A percentile compares a stretch with the other conserved stretches of the same genome.
phyloP scores from a whole-genome alignment of 768 basidiomycete genomes.

The Serendipita indica region DNA sequence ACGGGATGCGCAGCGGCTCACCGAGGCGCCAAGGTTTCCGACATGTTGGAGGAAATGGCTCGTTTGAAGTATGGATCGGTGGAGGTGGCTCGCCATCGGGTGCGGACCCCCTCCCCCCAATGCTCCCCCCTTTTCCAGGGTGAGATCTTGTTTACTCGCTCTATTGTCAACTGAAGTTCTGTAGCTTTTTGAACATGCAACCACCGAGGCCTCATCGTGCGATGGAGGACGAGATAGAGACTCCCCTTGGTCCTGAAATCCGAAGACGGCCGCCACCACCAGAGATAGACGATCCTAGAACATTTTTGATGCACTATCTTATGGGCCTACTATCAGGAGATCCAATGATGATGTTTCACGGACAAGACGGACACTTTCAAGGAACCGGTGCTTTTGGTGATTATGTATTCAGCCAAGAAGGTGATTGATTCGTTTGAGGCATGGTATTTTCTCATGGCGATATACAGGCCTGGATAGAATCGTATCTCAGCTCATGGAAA shows the following conservation, averaged over 20 bases:
- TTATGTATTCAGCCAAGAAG: conserved; percentile 86
- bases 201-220: not conserved
- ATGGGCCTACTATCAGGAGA: not conserved
- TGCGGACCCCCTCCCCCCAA: not conserved
- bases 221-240: not conserved
- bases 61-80: no score
- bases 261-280: not conserved
- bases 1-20: no score
- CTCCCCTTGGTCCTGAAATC: not conserved
- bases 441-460: conserved; percentile 5
- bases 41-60: no score
- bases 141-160: no score
- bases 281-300: not conserved
- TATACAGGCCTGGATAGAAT: conserved; percentile 62
- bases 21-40: no score
- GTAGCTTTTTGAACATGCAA: not conserved
- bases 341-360: not conserved
- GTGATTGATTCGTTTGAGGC: conserved; percentile 23
- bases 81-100: not conserved
- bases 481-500: conserved; percentile 78
- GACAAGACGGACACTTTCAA: not conserved
- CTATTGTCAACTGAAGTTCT: no score
- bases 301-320: conserved; percentile 2
- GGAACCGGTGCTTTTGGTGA: conserved; percentile 44
- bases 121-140: not conserved